These are phyloP conservation scores for Aspergillus melleus DNA, from an alignment of 2,329 filamentous ascomycete species.

Conservation along the genomic window DNA sequence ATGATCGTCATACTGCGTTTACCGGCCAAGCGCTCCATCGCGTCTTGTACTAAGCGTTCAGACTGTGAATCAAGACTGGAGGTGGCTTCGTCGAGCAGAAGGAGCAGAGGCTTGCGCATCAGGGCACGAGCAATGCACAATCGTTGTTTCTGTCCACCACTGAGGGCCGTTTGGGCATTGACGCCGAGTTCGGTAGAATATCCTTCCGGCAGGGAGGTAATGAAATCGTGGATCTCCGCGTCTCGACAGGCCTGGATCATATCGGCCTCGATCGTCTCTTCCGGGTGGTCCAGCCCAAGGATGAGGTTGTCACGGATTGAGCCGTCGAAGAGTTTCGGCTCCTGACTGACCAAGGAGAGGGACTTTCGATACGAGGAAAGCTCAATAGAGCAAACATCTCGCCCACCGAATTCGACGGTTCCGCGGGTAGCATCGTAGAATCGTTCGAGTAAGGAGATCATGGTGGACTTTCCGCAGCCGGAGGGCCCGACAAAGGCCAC, in stretches of 20 bases:
- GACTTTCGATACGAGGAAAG: conserved; percentile 63
- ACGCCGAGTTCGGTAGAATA: conserved; percentile 52
- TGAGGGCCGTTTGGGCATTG: conserved; percentile 50
- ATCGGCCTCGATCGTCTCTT: conserved; percentile 35
- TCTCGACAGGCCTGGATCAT: conserved; percentile 51
- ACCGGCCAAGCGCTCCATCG: conserved; percentile 62
- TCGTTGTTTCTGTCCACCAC: conserved; percentile 59
- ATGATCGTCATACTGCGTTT: conserved; percentile 63
- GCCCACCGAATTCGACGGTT: conserved; percentile 63
- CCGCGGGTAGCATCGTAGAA: conserved; percentile 72
- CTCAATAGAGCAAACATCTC: conserved; percentile 60
- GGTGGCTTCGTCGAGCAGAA: conserved; percentile 62
- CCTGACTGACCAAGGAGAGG: conserved; percentile 72
- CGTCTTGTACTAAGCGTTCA: conserved; percentile 66
- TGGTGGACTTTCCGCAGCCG: conserved; percentile 65
- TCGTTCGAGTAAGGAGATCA: conserved; percentile 60
- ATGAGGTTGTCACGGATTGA: conserved; percentile 68
- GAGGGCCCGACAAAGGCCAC: conserved; percentile 58
- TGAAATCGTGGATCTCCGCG: conserved; percentile 56
- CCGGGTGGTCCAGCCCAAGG: conserved; percentile 42
- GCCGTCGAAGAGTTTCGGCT: conserved; percentile 70
- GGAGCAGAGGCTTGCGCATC: conserved; percentile 52
- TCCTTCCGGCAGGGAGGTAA: conserved; percentile 53
- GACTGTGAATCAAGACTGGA: conserved; percentile 64
- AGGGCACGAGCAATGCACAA: conserved; percentile 58